Evolutionary conservation across 805 yeast genomes (phyloP).

Genomic region (Spathaspora sp.): DNA sequence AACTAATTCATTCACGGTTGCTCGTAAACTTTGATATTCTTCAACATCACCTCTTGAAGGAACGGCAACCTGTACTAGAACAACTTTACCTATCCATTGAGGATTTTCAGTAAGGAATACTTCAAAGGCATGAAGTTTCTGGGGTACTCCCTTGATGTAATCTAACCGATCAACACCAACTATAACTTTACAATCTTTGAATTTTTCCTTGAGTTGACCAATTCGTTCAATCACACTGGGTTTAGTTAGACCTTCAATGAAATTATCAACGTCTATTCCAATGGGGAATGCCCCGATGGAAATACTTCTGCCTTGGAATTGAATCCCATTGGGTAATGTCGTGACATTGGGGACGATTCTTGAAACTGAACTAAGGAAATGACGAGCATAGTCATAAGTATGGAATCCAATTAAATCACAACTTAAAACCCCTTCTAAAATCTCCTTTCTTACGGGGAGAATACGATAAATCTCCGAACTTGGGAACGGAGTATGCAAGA

Average conservation of each 20-base stretch:
- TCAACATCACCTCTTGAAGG: conserved; percentile 98
- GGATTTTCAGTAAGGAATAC: conserved; percentile 90
- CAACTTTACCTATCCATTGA: conserved; percentile 97
- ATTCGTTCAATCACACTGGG: conserved; percentile 65
- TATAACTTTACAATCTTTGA: conserved; percentile 79
- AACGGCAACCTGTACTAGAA: conserved; percentile 93
- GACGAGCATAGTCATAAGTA: conserved; percentile 98
- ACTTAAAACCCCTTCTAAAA: conserved; percentile 83
- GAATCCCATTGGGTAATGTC: conserved; percentile 88
- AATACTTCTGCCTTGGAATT: conserved; percentile 70
- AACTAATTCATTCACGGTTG: conserved; percentile 92
- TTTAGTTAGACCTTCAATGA: conserved; percentile 70
- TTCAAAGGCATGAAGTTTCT: conserved; percentile 93
- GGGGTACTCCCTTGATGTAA: conserved; percentile 97
- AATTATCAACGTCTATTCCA: conserved; percentile 94
- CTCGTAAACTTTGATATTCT: conserved; percentile 89
- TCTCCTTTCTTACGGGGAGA: conserved; percentile 91
- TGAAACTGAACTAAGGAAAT: conserved; percentile 85
- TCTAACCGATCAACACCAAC: conserved; percentile 97
- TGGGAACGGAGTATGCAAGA: conserved; percentile 97
- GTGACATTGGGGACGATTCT: conserved; percentile 70
- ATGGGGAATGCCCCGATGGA: conserved; percentile 97
- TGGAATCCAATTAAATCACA: conserved; percentile 97
- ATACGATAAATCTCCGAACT: conserved; percentile 94
- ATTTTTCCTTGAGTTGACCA: conserved; percentile 51